A percentile compares a stretch with the other conserved stretches of the same genome.
Evolutionary conservation across 2,329 filamentous ascomycete genomes (phyloP).

Genomic region (Orbilia quercus): DNA sequence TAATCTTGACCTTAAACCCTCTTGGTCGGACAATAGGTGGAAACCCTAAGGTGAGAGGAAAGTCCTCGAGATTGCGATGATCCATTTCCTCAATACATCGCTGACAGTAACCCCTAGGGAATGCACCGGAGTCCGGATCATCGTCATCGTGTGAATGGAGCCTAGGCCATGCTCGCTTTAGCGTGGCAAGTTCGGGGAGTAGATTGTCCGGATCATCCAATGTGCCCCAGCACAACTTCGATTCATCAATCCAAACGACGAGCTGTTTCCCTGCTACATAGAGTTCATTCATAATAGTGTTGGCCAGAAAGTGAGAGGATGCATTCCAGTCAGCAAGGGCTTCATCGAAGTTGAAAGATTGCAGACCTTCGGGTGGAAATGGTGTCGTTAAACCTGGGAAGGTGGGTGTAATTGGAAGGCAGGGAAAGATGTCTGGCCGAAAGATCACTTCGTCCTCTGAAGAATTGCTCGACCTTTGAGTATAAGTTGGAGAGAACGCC

Average conservation of each 20-base stretch:
- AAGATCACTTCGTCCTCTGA: conserved; percentile 20
- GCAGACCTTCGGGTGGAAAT: not conserved
- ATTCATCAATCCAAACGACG: conserved; percentile 29
- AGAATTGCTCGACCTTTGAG: not conserved
- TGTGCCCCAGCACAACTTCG: conserved; percentile 35
- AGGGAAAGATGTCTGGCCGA: not conserved
- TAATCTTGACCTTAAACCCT: conserved; percentile 21
- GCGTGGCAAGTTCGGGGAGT: conserved; percentile 8
- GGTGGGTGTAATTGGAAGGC: not conserved
- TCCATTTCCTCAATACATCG: conserved; percentile 33
- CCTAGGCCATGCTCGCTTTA: conserved; percentile 25
- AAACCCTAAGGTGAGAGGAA: conserved; percentile 28
- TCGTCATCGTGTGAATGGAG: not conserved
- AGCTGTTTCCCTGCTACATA: conserved; percentile 8
- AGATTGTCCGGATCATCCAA: not conserved
- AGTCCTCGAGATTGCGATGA: conserved; percentile 21
- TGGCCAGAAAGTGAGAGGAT: conserved; percentile 4
- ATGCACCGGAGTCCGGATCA: not conserved
- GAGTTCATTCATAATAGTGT: conserved; percentile 21
- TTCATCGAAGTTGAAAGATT: not conserved
- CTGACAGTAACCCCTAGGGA: not conserved
- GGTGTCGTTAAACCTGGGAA: conserved; percentile 2
- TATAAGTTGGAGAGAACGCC: not conserved
- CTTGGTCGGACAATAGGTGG: conserved; percentile 15
- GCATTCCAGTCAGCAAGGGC: conserved; percentile 10